Evolutionary conservation across 441 rosid species (phyloP).

Genomic region (Erysimum pusillum): DNA sequence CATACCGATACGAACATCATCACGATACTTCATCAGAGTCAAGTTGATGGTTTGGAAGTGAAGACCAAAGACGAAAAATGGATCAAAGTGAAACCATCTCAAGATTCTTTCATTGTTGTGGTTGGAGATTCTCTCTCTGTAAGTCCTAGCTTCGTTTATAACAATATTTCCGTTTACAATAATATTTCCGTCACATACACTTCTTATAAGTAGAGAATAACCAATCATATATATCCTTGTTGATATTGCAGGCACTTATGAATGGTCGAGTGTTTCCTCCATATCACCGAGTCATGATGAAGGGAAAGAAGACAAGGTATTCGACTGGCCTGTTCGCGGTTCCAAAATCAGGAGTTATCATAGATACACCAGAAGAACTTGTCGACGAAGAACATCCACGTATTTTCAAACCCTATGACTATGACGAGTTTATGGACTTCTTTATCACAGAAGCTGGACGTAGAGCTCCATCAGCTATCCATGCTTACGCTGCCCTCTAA

Average conservation of each 20-base stretch:
- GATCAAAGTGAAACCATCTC: slow-evolving; percentile 63
- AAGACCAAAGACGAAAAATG: slow-evolving; percentile 64
- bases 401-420: slow-evolving; percentile 62
- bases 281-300: slow-evolving; percentile 64
- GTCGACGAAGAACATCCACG: slow-evolving; percentile 69
- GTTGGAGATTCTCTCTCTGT: slow-evolving; percentile 71
- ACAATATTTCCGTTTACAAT: background rate
- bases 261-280: slow-evolving; percentile 46
- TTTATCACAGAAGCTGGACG: slow-evolving; percentile 40
- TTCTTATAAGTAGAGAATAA: background rate
- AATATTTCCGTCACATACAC: too few species aligned
- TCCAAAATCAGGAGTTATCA: slow-evolving; percentile 53
- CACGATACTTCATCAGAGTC: slow-evolving; percentile 68
- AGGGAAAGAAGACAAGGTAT: slow-evolving; percentile 59
- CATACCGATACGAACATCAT: slow-evolving; percentile 73
- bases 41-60: slow-evolving; percentile 66
- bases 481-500: slow-evolving; percentile 36
- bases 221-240: background rate
- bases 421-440: slow-evolving; percentile 25
- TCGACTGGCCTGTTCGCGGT: slow-evolving; percentile 63
- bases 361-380: slow-evolving; percentile 66
- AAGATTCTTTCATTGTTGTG: slow-evolving; percentile 62
- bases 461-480: slow-evolving; percentile 34
- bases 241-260: slow-evolving; percentile 36
- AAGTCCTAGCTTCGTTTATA: slow-evolving; percentile 32